Base-by-base conservation (phyloP, 2,329 filamentous ascomycete species). In the Rhytidhysteron rufulum region DNA sequence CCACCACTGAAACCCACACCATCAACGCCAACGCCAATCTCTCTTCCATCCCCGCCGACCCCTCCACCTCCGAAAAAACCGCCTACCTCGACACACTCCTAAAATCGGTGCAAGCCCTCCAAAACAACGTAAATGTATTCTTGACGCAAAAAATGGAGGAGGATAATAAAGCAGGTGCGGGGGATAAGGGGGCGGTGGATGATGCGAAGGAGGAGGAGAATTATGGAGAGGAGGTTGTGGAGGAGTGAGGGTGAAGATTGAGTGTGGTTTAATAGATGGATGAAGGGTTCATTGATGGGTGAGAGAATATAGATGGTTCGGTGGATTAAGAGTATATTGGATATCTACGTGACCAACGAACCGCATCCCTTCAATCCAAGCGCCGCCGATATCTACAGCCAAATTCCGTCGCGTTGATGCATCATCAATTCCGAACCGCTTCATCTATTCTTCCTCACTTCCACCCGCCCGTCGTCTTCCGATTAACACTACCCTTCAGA, bases 221-320 rank as follows among this genome's bases (percentile, higher is more conserved):
- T 58, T 95, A 95, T 60, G 89, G 88, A 34, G 89, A 95, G 64
- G 88, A 95, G 62, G 78, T 82, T 18, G 70, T 78, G 10, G 81
- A 83, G 36, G 83, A 86, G 31, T 83, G 86, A 13, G 54, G 51
- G 55, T 15, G 8, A 8, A 13, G 24, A 27, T 27, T 8, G 24
- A 27, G 24, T n/a, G n/a, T n/a, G n/a, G n/a, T n/a, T n/a, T n/a
- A n/a, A n/a, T n/a, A n/a, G n/a, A n/a, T n/a, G n/a, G n/a, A n/a
- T n/a, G n/a, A n/a, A n/a, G n/a, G n/a, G n/a, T n/a, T n/a, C n/a
- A n/a, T n/a, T n/a, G n/a, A n/a, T n/a, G n/a, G n/a, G n/a, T n/a
- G n/a, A n/a, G n/a, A n/a, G n/a, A n/a, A n/a, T n/a, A n/a, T n/a
- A n/a, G n/a, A n/a, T n/a, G n/a, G n/a, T n/a, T n/a, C n/a, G n/a